Evolutionary conservation across 2,329 filamentous ascomycete genomes (phyloP).

Genomic region (Colletotrichum viniferum): DNA sequence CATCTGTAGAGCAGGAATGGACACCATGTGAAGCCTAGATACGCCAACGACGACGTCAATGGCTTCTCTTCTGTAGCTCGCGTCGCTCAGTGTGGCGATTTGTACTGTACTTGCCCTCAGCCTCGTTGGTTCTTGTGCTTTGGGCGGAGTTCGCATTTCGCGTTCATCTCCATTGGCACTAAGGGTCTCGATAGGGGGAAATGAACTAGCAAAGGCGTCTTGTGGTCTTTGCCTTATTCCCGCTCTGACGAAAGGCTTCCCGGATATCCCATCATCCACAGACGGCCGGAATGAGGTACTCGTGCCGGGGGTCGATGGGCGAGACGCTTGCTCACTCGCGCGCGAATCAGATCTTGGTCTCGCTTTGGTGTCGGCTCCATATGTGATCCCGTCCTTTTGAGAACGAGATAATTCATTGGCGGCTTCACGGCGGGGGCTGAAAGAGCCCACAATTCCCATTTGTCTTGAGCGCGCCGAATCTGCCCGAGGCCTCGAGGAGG

Average conservation of each 20-base stretch:
- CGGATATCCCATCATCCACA: constrained; percentile 56
- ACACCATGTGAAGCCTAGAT: constrained; percentile 88
- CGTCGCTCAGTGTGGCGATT: neutral
- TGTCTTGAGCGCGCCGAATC: constrained; percentile 17
- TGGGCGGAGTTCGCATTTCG: neutral
- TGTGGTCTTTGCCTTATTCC: constrained; percentile 32
- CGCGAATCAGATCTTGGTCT: constrained; percentile 14
- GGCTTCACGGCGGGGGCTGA: constrained; percentile 11
- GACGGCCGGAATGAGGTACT: neutral
- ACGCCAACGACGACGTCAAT: constrained; percentile 81
- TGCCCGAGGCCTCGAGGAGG: neutral
- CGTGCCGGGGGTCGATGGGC: constrained; percentile 1
- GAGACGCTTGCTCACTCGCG: constrained; percentile 12
- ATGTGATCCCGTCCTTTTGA: neutral
- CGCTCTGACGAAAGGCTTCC: constrained; percentile 56
- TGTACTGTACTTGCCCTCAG: neutral
- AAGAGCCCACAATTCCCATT: constrained; percentile 15
- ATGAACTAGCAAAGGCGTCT: neutral
- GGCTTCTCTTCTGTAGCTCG: constrained; percentile 25
- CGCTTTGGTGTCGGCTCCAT: neutral
- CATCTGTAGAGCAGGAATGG: constrained; percentile 83
- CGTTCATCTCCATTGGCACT: neutral
- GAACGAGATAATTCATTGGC: neutral
- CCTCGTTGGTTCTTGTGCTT: neutral
- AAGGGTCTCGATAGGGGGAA: constrained; percentile 20